A percentile compares a stretch with the other conserved stretches of the same genome.
These are phyloP conservation scores for Fusarium cicatricum DNA, from an alignment of 2,329 filamentous ascomycete species.

Conservation along the genomic window DNA sequence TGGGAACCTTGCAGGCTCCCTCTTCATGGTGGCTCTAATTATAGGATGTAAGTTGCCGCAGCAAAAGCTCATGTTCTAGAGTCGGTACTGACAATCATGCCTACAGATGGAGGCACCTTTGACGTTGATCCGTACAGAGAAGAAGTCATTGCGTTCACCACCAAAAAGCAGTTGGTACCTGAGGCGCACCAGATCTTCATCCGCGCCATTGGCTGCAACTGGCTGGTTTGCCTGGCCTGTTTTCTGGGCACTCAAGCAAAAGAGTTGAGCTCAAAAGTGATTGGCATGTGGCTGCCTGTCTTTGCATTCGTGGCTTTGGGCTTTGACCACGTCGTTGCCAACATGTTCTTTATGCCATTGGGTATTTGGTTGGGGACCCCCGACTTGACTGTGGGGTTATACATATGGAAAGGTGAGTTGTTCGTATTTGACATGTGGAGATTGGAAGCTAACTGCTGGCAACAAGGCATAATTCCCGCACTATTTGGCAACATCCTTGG, in stretches of 20 bases:
- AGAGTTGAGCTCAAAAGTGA: slow-evolving; percentile 61
- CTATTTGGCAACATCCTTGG: slow-evolving; percentile 63
- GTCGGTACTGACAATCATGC: fast-evolving
- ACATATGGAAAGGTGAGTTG: slow-evolving; percentile 63
- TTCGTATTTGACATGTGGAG: no score
- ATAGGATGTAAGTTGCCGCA: slow-evolving; percentile 46
- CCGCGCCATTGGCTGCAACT: slow-evolving; percentile 63
- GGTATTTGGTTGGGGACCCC: slow-evolving; percentile 59
- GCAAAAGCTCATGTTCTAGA: fast-evolving
- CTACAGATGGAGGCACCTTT: slow-evolving; percentile 55
- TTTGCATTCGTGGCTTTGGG: slow-evolving; percentile 62
- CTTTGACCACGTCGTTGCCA: slow-evolving; percentile 65
- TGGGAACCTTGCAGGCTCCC: slow-evolving; percentile 57
- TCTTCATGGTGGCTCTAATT: slow-evolving; percentile 58
- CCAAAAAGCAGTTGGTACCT: slow-evolving; percentile 57
- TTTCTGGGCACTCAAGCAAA: slow-evolving; percentile 58
- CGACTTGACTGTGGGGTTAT: slow-evolving; percentile 55
- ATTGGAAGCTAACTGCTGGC: background rate
- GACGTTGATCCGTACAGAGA: slow-evolving; percentile 52
- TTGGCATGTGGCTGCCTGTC: slow-evolving; percentile 65
- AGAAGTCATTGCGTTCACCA: slow-evolving; percentile 55
- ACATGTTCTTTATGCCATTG: slow-evolving; percentile 63
- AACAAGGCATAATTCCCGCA: slow-evolving; percentile 56
- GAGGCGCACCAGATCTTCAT: slow-evolving; percentile 62
- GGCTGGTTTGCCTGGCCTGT: slow-evolving; percentile 64